A percentile compares a stretch with the other conserved stretches of the same genome.
Evolutionary conservation across 768 basidiomycete species (phyloP).

Genomic region (Pleurotus cornucopiae): DNA sequence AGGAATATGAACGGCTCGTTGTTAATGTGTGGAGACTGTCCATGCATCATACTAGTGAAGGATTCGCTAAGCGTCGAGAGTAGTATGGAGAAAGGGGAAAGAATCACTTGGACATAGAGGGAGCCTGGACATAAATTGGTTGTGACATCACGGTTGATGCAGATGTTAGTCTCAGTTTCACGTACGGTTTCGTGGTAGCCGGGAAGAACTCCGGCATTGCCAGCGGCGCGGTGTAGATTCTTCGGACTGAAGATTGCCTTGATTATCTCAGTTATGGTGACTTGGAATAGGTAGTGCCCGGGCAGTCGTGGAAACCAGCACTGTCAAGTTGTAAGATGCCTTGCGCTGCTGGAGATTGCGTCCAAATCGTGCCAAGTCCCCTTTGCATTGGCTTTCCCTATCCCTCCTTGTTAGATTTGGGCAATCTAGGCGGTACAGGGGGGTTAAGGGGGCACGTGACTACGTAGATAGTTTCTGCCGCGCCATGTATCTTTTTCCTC

Average conservation of each 20-base stretch:
- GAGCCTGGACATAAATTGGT: constrained; percentile 30
- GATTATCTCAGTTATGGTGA: constrained; percentile 38
- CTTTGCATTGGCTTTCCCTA: too few relatives aligned
- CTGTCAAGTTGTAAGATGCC: constrained; percentile 24
- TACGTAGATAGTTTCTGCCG: too few relatives aligned
- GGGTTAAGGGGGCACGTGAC: too few relatives aligned
- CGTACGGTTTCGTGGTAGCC: constrained; percentile 24
- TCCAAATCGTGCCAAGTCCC: too few relatives aligned
- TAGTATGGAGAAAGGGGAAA: background rate
- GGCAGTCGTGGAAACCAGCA: constrained; percentile 37
- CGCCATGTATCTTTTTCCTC: too few relatives aligned
- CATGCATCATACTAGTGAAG: background rate
- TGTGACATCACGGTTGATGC: constrained; percentile 28
- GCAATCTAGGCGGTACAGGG: too few relatives aligned
- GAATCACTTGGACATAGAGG: constrained; percentile 31
- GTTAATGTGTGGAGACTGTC: background rate
- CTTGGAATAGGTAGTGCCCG: constrained; percentile 31
- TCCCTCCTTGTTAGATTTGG: too few relatives aligned
- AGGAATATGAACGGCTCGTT: too few relatives aligned
- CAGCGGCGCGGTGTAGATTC: constrained; percentile 42
- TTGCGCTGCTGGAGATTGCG: constrained; percentile 18
- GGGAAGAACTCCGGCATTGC: constrained; percentile 34
- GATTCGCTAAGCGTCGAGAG: background rate
- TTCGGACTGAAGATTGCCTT: constrained; percentile 39
- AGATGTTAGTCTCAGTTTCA: constrained; percentile 31